These are phyloP conservation scores for Amanita inopinata DNA, from an alignment of 768 basidiomycete species.

Conservation along the genomic window DNA sequence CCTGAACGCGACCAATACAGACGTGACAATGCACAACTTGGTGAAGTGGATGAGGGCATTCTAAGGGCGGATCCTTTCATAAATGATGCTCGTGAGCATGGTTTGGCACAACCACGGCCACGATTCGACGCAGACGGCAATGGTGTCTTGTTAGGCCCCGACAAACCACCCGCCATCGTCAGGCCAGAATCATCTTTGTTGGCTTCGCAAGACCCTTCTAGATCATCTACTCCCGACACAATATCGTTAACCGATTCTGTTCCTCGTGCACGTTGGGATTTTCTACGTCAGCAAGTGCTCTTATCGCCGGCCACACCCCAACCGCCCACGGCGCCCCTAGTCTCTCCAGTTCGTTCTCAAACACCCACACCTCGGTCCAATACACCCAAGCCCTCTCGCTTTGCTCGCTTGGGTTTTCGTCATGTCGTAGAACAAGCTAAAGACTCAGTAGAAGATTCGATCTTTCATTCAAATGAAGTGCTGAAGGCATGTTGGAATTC, in stretches of 20 bases:
- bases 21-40: neutral
- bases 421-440: conserved; percentile 60
- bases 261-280: conserved; percentile 41
- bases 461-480: conserved; percentile 46
- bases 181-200: neutral
- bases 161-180: neutral
- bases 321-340: conserved; percentile 14
- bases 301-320: conserved; percentile 19
- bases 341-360: conserved; percentile 13
- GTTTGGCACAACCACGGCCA: neutral
- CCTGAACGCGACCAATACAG: neutral
- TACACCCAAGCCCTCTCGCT: conserved; percentile 40
- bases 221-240: conserved; percentile 40
- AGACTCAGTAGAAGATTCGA: conserved; percentile 39
- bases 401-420: conserved; percentile 45
- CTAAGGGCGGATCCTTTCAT: conserved; percentile 1
- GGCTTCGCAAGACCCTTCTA: conserved; percentile 4
- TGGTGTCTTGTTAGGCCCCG: neutral
- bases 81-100: neutral
- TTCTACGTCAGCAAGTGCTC: conserved; percentile 44
- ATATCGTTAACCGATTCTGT: conserved; percentile 30
- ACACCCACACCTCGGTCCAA: conserved; percentile 17
- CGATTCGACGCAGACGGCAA: neutral
- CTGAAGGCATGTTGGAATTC: conserved; percentile 43
- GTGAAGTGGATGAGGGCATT: neutral